phyloP scores from a whole-genome alignment of 495 filamentous ascomycete genomes.

The Pyrenopolyporus hunteri region DNA sequence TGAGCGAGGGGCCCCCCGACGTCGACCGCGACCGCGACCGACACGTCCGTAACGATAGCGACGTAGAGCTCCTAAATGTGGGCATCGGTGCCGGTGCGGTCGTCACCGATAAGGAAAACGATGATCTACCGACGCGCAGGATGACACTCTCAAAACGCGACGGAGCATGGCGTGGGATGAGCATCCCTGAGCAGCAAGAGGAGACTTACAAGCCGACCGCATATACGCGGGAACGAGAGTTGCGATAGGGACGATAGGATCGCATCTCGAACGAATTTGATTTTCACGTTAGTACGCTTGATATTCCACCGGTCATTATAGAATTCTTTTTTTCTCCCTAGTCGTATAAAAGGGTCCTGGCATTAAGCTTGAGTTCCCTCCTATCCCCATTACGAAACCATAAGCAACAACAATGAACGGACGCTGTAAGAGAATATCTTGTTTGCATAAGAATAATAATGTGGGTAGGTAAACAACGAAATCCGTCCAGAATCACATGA shows the following conservation, averaged over 20 bases:
- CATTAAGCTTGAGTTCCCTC: too few species aligned
- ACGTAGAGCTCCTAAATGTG: slow-evolving; percentile 27
- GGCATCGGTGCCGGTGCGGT: not conserved
- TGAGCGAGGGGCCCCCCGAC: slow-evolving; percentile 19
- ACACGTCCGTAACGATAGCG: slow-evolving; percentile 7
- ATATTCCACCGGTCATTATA: slow-evolving; percentile 10
- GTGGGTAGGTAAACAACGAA: too few species aligned
- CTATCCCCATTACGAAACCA: too few species aligned
- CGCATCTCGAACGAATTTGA: not conserved
- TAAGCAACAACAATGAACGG: too few species aligned
- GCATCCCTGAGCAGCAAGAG: slow-evolving; percentile 9
- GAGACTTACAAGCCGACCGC: slow-evolving; percentile 13
- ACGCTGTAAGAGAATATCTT: too few species aligned
- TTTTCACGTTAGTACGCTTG: not conserved
- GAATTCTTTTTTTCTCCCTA: slow-evolving; percentile 1
- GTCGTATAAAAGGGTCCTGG: not conserved
- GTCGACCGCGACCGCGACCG: not conserved
- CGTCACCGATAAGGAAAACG: not conserved
- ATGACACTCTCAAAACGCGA: slow-evolving; percentile 33
- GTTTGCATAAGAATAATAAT: too few species aligned
- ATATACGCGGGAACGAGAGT: slow-evolving; percentile 8
- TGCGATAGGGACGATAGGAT: not conserved
- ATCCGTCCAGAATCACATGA: too few species aligned
- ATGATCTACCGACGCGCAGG: slow-evolving; percentile 9
- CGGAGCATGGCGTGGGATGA: slow-evolving; percentile 28